A percentile compares a stretch with the other conserved stretches of the same genome.
These are phyloP conservation scores for Stagonosporopsis rhizophila DNA, from an alignment of 2,329 filamentous ascomycete genomes.

Conservation along the genomic window DNA sequence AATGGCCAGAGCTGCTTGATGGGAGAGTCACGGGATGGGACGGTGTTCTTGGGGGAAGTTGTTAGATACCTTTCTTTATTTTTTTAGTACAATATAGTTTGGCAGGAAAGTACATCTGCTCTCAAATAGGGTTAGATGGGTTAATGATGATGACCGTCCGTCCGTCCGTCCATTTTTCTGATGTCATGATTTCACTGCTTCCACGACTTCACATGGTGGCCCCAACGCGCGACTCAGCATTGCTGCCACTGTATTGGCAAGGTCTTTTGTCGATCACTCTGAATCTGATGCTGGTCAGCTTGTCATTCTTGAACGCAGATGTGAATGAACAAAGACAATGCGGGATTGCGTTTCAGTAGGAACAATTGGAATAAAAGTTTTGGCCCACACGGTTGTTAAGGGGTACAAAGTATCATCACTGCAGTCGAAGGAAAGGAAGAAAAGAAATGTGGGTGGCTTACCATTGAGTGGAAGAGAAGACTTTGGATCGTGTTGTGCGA, in stretches of 20 bases:
- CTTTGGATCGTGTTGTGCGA: background rate
- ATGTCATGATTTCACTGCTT: background rate
- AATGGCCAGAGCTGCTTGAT: background rate
- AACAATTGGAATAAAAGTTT: constrained; percentile 83
- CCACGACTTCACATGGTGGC: background rate
- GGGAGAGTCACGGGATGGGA: background rate
- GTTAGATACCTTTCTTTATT: constrained; percentile 27
- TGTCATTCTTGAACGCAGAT: constrained; percentile 6
- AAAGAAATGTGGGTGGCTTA: background rate
- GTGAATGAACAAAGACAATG: background rate
- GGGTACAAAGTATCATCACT: constrained; percentile 70
- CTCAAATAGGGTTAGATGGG: constrained; percentile 12
- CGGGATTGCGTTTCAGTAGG: constrained; percentile 74
- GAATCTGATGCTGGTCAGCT: constrained; percentile 71
- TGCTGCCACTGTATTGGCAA: background rate
- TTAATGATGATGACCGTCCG: constrained; percentile 10
- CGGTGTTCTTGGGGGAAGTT: background rate
- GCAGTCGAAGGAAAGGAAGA: constrained; percentile 33
- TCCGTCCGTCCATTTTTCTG: background rate
- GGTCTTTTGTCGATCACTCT: constrained; percentile 50
- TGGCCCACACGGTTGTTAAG: constrained; percentile 55
- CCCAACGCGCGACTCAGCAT: background rate
- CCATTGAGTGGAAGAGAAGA: background rate
- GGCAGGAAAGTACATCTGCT: constrained; percentile 1
- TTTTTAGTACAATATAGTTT: background rate